Base-by-base conservation (phyloP, 2,329 filamentous ascomycete genomes). In the Trichoderma oligosporum region DNA sequence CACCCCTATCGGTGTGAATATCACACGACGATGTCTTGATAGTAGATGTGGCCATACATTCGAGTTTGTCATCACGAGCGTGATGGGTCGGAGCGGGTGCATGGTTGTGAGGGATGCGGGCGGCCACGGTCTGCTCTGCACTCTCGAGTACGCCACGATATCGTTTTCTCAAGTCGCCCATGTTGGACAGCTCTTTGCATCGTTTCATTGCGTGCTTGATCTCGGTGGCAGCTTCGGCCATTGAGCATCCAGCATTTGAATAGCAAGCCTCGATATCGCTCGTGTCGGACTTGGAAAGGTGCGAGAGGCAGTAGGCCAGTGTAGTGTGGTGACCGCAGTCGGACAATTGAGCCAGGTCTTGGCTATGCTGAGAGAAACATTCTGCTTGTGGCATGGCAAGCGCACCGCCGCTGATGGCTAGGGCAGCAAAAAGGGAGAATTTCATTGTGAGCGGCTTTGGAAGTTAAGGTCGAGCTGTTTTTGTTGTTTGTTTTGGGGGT, bases 241-340 rank as follows among this genome's bases (percentile, higher is more conserved):
- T 45, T 29, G 68, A 65, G 68, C 74, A 76, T 62, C 72, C 73
- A 51, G 70, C 67, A 27, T 61, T 55, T 46, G 62, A 42, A 64
- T 72, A 71, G 67, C 74, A 76, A 25, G 61, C 60, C 61, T 75
- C 69, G 57, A 82, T 59, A 46, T 74, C 69, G 16, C 59, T 53
- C 12, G 66, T 49, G 45, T 66, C 63, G 57, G 71, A 62, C 61
- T 66, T 60, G 53, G 70, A 60, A 27, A 73, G 68, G 31, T 65
- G 61, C 8, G 64, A 59, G 48, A 82, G 69, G 67, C 79, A 82
- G 63, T 69, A 58, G 51, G 68, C 65, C 61, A 82, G 70, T 36
- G 73, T 69, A 56, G 67, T 69, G 57, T 66, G 65, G 63, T 78
- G 66, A 45, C 76, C 78, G 66, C 79, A 82, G 53, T 70, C 69